Conservation (phyloP, 2,329 filamentous ascomycete species). For the Aspergillus fumigatiaffinis region DNA sequence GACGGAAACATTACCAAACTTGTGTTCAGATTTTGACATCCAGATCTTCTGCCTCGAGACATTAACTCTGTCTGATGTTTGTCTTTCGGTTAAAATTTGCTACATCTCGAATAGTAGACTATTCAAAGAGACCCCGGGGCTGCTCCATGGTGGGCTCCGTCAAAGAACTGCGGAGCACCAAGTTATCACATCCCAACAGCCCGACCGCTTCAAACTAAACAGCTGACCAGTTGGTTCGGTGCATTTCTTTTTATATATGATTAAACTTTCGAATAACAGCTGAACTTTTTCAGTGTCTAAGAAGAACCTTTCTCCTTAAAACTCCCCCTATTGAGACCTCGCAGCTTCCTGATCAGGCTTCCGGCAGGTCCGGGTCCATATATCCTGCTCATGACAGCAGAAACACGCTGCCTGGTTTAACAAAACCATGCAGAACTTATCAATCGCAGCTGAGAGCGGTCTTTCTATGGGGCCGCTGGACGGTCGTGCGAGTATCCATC, state of each 20-base stretch:
- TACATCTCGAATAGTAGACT: neutral
- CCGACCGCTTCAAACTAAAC: neutral
- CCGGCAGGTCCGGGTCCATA: neutral
- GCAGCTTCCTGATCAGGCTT: neutral
- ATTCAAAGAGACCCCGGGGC: neutral
- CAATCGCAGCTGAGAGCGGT: conserved; percentile 1
- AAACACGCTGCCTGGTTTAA: neutral
- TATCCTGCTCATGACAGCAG: neutral
- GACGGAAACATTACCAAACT: neutral
- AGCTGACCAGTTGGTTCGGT: too few species aligned
- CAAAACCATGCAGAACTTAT: conserved; percentile 14
- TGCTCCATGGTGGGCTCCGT: neutral
- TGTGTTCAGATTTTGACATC: neutral
- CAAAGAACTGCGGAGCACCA: neutral
- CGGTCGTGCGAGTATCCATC: conserved; percentile 2
- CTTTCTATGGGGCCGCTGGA: conserved; percentile 5
- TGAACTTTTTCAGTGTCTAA: neutral
- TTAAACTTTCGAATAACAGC: neutral
- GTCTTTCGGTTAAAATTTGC: neutral
- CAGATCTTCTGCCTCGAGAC: neutral
- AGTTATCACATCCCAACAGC: neutral
- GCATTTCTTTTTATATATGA: neutral
- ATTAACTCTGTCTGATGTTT: neutral
- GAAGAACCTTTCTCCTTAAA: neutral
- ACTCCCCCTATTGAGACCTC: neutral